Percentiles rank a stretch among this genome's conserved stretches.
Evolutionary conservation across 495 filamentous ascomycete genomes (phyloP).

Genomic region (Aspergillus saccharolyticus): DNA sequence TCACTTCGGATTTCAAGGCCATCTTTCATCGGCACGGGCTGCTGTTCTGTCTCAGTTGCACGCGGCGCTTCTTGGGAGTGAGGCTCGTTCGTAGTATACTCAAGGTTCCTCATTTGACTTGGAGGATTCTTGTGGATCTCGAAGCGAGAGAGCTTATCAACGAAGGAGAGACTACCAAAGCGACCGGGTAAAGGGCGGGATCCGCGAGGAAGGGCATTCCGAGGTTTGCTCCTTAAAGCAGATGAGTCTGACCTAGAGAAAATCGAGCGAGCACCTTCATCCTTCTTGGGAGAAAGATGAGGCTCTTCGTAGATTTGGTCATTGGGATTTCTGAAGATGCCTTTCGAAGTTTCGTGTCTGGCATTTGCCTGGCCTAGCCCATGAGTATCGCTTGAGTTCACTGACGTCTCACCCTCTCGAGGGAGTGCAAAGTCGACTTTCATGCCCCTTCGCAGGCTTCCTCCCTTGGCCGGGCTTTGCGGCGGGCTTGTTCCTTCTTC

Average conservation of each 20-base stretch:
- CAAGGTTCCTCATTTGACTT: constrained; percentile 67
- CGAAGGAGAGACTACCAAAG: constrained; percentile 41
- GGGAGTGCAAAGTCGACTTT: constrained; percentile 42
- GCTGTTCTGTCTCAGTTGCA: constrained; percentile 16
- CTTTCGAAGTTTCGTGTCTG: constrained; percentile 38
- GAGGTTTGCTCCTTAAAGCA: constrained; percentile 46
- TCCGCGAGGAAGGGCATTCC: constrained; percentile 55
- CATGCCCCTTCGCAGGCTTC: constrained; percentile 31
- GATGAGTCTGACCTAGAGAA: constrained; percentile 44
- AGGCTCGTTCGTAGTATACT: constrained; percentile 61
- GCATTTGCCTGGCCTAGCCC: constrained; percentile 31
- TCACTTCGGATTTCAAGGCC: constrained; percentile 77
- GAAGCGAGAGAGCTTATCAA: constrained; percentile 54
- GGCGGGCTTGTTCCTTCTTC: constrained; percentile 3
- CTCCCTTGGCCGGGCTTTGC: constrained; percentile 14
- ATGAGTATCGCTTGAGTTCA: constrained; percentile 3
- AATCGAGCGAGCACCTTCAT: constrained; percentile 28
- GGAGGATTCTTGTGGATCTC: constrained; percentile 78
- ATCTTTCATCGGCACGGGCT: constrained; percentile 52
- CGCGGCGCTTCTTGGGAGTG: constrained; percentile 26
- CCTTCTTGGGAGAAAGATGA: constrained; percentile 34
- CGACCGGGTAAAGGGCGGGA: constrained; percentile 39
- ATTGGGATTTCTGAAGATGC: constrained; percentile 52
- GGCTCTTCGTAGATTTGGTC: constrained; percentile 91
- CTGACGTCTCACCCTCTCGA: constrained; percentile 19